These are phyloP conservation scores for Colletotrichum viniferum DNA, from an alignment of 2,329 filamentous ascomycete species.

Conservation along the genomic window DNA sequence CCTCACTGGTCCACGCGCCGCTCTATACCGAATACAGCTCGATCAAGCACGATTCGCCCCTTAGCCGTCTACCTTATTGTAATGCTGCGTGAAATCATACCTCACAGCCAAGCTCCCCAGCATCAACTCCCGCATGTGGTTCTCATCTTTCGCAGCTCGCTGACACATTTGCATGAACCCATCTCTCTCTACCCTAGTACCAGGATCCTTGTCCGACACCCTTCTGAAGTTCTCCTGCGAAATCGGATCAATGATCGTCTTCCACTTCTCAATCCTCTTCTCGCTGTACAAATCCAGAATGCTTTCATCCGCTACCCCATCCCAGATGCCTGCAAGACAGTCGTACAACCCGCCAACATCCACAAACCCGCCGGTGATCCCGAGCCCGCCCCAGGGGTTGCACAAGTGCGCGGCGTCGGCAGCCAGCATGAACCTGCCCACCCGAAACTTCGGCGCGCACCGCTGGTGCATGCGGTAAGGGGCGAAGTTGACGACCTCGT, in stretches of 20 bases:
- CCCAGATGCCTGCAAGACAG: conserved; percentile 54
- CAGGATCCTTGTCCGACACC: conserved; percentile 44
- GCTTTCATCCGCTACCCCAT: conserved; percentile 44
- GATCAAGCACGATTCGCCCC: background rate
- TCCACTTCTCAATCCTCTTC: conserved; percentile 50
- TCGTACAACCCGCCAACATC: conserved; percentile 67
- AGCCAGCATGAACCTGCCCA: conserved; percentile 60
- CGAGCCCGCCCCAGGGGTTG: conserved; percentile 63
- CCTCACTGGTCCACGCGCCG: background rate
- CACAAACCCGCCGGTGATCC: conserved; percentile 68
- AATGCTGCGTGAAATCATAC: conserved; percentile 52
- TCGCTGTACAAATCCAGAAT: conserved; percentile 51
- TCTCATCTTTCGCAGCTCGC: conserved; percentile 36
- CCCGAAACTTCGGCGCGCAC: conserved; percentile 60
- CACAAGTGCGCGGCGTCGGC: conserved; percentile 66
- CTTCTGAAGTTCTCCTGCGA: conserved; percentile 48
- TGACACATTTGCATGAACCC: conserved; percentile 43
- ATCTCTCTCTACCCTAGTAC: conserved; percentile 29
- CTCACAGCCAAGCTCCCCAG: conserved; percentile 39
- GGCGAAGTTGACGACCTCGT: conserved; percentile 60
- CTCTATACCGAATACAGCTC: background rate
- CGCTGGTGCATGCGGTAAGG: conserved; percentile 68
- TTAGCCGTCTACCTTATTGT: conserved; percentile 25
- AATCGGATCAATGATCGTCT: conserved; percentile 46
- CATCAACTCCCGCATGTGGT: conserved; percentile 36